Conservation (phyloP, 108 stramenopile genomes). For the Craspedostauros australis region DNA sequence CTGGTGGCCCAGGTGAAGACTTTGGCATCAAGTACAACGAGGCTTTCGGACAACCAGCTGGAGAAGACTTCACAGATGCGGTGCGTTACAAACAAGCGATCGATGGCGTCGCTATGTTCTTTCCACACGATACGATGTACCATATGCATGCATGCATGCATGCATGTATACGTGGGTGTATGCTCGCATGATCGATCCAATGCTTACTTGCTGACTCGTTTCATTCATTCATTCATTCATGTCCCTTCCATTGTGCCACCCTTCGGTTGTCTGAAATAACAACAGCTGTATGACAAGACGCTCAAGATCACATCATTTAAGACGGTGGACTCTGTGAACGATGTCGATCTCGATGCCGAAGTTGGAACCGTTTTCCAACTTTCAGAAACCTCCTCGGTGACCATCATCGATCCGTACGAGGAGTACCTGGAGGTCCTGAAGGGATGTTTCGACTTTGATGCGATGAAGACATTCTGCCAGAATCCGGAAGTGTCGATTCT, state of each 20-base stretch:
- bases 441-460: constrained; percentile 93
- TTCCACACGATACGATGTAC: too few relatives aligned
- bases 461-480: constrained; percentile 59
- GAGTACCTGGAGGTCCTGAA: constrained; percentile 84
- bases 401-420: constrained; percentile 78
- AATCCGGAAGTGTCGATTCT: constrained; percentile 81
- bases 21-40: constrained; percentile 98
- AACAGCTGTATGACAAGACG: constrained; percentile 63
- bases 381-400: constrained; percentile 60
- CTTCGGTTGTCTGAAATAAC: background rate
- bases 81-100: too few relatives aligned
- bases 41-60: constrained; percentile 93
- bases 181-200: too few relatives aligned
- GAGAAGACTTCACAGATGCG: constrained; percentile 91
- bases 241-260: background rate
- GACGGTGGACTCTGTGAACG: constrained; percentile 46
- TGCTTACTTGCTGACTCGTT: too few relatives aligned
- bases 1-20: constrained; percentile 98
- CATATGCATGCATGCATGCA: too few relatives aligned
- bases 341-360: constrained; percentile 57
- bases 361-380: constrained; percentile 57
- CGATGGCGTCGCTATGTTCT: too few relatives aligned
- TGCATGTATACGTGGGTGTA: too few relatives aligned
- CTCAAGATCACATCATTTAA: constrained; percentile 56
- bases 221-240: too few relatives aligned